Base-by-base conservation (phyloP, 2,329 filamentous ascomycete genomes). In the Verticillium albo-atrum region DNA sequence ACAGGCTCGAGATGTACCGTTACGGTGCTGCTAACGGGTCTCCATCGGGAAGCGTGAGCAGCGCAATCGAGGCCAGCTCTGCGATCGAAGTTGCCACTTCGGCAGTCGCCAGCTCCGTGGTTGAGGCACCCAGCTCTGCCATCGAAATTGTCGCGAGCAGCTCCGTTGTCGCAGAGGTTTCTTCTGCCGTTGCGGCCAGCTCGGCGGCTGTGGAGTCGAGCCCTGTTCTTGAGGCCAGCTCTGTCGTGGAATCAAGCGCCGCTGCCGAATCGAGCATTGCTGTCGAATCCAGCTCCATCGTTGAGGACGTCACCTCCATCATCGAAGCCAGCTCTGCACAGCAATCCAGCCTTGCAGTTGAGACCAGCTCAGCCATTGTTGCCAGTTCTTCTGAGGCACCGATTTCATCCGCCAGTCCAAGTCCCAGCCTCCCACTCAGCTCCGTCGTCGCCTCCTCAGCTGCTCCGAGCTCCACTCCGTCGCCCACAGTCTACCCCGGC, bases 1-100 rank as follows among this genome's bases (percentile, higher is more conserved):
- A 68, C 27, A 65, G 71, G 4, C 64, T 76, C 1, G 68, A 72
- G 23, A 61, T 76, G 0, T 77, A 77, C 61, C 25, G 20, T 10
- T 26, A 51, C 15, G 55, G 28, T 3, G 20, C 42, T 42, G 23
- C 20, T 10, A 32, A 6, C 3, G 4, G 25, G 30, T 5, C 54
- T 4, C 25, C 54, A 17, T 55, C 30, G 28, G 53, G 20, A 14
- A 25, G 10, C 14, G 20, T 30, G 14, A 32, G 27, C 53, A 55
- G 27, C 17, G 17, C 28, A 32, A 17, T 23, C 26, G 50, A 52
- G 25, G 30, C 30, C 9, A 32, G 30, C 30, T 32, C 30, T 14
- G 37, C n/a, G 4, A 14, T 52, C 20, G 23, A 7, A 6, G 51
- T 54, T 15, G 12, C 50, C 25, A 26, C 50, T 3, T 54, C 51